Evolutionary conservation across 305 asterid genomes (phyloP).

Genomic region (Ajuga reptans): DNA sequence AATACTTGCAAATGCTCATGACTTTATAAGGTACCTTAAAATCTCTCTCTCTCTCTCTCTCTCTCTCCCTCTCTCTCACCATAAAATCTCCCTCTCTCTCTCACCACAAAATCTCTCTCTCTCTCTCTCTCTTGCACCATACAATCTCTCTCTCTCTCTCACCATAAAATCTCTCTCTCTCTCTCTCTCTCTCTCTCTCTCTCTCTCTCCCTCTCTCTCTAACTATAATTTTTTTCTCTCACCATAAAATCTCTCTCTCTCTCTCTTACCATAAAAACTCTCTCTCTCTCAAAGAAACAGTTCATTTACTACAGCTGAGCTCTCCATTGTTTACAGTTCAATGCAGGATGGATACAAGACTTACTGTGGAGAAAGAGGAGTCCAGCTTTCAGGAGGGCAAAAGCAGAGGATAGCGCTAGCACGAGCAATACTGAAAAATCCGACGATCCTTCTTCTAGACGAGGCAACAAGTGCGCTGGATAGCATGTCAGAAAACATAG

Average conservation of each 20-base stretch:
- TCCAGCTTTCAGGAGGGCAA: slow-evolving; percentile 55
- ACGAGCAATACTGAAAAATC: slow-evolving; percentile 43
- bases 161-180: not conserved
- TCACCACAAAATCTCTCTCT: no score
- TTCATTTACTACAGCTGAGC: not conserved
- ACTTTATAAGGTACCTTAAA: slow-evolving; percentile 39
- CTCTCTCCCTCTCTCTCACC: no score
- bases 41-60: not conserved
- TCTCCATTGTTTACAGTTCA: slow-evolving; percentile 26
- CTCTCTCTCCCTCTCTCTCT: no score
- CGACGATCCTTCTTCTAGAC: slow-evolving; percentile 45
- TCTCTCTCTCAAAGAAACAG: not conserved
- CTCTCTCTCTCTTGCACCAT: no score
- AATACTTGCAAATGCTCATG: slow-evolving; percentile 47
- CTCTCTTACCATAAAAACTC: not conserved
- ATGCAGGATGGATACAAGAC: slow-evolving; percentile 47
- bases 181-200: not conserved
- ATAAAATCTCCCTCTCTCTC: no score
- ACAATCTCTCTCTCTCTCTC: no score
- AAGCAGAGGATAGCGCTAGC: slow-evolving; percentile 58
- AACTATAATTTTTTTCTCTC: no score
- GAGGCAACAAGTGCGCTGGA: slow-evolving; percentile 59
- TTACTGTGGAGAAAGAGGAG: slow-evolving; percentile 51
- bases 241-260: no score
- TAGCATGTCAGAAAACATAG: slow-evolving; percentile 37